Base-by-base conservation (phyloP, 2,329 filamentous ascomycete species). In the Scolecobasidium constrictum region DNA sequence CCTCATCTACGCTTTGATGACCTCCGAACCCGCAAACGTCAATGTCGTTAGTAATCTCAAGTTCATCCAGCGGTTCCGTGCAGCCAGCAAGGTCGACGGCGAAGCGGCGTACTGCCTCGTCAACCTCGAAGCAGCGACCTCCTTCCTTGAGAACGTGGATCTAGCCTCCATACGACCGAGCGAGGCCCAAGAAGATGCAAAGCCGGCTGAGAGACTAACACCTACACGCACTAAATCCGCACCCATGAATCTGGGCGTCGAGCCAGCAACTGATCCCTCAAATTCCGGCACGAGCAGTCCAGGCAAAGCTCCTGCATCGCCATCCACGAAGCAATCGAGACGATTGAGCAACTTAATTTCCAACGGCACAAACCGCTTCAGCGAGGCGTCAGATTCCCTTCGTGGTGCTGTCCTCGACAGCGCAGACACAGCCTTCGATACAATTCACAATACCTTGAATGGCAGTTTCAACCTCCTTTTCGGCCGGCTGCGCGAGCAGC, bases 21-120 rank as follows among this genome's bases (percentile, higher is more conserved):
- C 87, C 3, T 81, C 88, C 35, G 82, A 86, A 0, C 83, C 88
- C 0, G 84, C 92, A 60, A 77, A 81, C 23, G 80, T 96, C 38
- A 85, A 88, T 59, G 82, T 88, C 43, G 86, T 94, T 55, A 96
- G 90, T 67, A 93, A 98, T 58, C 69, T 93, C n/a, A 78, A 83
- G 52, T 98, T 96, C 58, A 87, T 96, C 50, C 88, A 96, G 57
- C 72, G 83, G 48, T 98, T 98, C 58, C 78, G 92, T 44, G 85
- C 86, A 58, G 77, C 85, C 41, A 80, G 71, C 49, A 94, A 90
- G 54, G 75, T 96, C 28, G 86, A 93, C 45, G 92, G 92, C 13
- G 92, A 98, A 62, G 83, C 88, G 11, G 88, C 92, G 1, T 98
- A 98, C 61, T 96, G 92, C 56, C 69, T 98, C 45, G 95, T 93